A percentile compares a stretch with the other conserved stretches of the same genome.
Conservation (phyloP, 2,329 filamentous ascomycete species). For the Botrytis medusae region DNA sequence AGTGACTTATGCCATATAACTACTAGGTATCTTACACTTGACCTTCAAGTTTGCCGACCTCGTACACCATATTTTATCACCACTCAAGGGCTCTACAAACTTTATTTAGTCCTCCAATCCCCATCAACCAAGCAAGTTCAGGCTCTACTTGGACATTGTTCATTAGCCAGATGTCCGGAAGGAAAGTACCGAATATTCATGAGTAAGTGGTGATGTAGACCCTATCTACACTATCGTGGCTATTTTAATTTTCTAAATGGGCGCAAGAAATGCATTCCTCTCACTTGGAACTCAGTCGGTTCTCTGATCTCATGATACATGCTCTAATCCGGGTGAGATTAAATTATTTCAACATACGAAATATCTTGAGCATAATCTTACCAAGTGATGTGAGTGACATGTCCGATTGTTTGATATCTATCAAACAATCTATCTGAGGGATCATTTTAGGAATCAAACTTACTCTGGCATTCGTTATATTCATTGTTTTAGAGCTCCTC, state of each 20-base stretch:
- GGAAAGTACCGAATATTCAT: neutral
- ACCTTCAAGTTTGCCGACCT: neutral
- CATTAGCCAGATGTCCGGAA: too few species aligned
- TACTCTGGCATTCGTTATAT: too few species aligned
- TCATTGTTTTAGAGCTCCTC: too few species aligned
- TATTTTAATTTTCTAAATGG: neutral
- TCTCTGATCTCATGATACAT: neutral
- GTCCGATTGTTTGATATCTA: too few species aligned
- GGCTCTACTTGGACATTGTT: neutral
- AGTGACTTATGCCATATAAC: neutral
- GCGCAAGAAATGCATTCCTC: neutral
- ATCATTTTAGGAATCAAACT: too few species aligned
- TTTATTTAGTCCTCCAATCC: neutral
- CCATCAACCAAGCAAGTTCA: neutral
- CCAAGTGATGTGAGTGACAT: too few species aligned
- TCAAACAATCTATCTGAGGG: too few species aligned
- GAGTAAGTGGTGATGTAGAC: neutral
- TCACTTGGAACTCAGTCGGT: neutral
- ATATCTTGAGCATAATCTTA: too few species aligned
- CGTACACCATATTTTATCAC: neutral
- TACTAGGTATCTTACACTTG: neutral
- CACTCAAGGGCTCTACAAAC: neutral
- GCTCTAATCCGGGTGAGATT: neutral
- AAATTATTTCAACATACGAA: too few species aligned
- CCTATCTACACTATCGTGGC: neutral